These are phyloP conservation scores for Aspergillus piperis DNA, from an alignment of 2,329 filamentous ascomycete species.

Conservation along the genomic window DNA sequence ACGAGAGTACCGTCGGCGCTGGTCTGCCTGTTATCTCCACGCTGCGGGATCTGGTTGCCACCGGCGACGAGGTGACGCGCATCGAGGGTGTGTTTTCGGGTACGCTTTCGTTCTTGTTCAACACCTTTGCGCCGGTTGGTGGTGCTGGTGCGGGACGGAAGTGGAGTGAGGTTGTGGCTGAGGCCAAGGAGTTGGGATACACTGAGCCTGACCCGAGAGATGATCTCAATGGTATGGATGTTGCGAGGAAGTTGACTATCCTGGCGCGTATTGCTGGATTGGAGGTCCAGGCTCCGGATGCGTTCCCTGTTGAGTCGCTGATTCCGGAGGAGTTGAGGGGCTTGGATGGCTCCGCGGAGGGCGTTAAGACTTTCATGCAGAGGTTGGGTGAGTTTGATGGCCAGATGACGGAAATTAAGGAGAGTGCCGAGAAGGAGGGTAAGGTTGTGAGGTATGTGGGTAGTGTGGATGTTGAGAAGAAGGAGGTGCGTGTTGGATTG, in stretches of 20 bases:
- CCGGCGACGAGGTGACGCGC: conserved; percentile 84
- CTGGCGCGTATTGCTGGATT: conserved; percentile 83
- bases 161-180: conserved; percentile 89
- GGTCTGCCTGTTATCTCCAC: conserved; percentile 93
- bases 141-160: conserved; percentile 61
- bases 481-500: conserved; percentile 85
- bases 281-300: conserved; percentile 76
- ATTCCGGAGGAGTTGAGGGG: conserved; percentile 86
- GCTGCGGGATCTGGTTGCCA: conserved; percentile 89
- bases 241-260: conserved; percentile 95
- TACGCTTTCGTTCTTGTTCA: conserved; percentile 98
- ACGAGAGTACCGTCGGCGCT: conserved; percentile 92
- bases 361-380: conserved; percentile 80
- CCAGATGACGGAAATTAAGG: conserved; percentile 87
- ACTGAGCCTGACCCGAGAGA: conserved; percentile 86
- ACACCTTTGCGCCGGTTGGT: conserved; percentile 84
- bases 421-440: conserved; percentile 78
- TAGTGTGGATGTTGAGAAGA: conserved; percentile 80
- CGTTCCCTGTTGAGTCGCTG: conserved; percentile 90
- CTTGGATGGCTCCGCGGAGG: conserved; percentile 56
- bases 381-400: conserved; percentile 78
- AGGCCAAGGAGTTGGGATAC: conserved; percentile 90
- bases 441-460: conserved; percentile 95
- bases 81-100: conserved; percentile 98
- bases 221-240: conserved; percentile 83